Base-by-base conservation (phyloP, 495 filamentous ascomycete species). In the Copromyces sp. region DNA sequence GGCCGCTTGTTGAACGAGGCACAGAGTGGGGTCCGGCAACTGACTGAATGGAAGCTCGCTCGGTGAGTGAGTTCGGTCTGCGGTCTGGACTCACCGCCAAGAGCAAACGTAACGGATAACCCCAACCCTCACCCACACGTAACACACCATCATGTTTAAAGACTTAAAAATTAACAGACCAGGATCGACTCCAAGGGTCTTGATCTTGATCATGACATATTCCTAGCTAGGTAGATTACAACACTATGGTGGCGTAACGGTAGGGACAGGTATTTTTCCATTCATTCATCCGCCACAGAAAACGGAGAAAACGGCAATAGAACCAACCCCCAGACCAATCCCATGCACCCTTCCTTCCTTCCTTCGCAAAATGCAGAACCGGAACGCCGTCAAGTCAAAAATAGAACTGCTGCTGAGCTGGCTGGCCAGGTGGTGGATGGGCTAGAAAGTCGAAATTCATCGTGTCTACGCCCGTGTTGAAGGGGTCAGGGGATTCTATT, bases 381-480 rank as follows among this genome's bases (percentile, higher is more conserved):
- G 14, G 0, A 45, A 45, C 42, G 42, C 20, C 44, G n/a, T 59
- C 47, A 16, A 53, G 9, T 72, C 72, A 85, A 75, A 83, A 86
- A 69, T 86, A 85, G 70, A 83, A 86, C 73, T 85, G 84, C 71
- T 84, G 83, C 65, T 83, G 83, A 16, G 79, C 76, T 45, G 82
- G 80, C 61, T 86, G 84, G 9, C 84, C 84, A 2, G 84, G 84
- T 16, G 84, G 82, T 0, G 84, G 81, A 39, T 85, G 84, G 1
- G 84, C 82, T 6, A 85, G 73, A 68, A 86, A 86, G 74, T 86
- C 84, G 73, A 86, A 86, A 70, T 84, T 86, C 83, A 86, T 84
- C 42, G 79, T 73, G 74, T 86, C 84, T 38, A 82, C 74, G 20
- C 81, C 83, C 14, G 79, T 82, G 69, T 86, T 84, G 76, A 84